Percentiles rank a stretch among this genome's conserved stretches.
These are phyloP conservation scores for Plasmodium gallinaceum DNA, from an alignment of 169 alveolate genomes.

Conservation along the genomic window DNA sequence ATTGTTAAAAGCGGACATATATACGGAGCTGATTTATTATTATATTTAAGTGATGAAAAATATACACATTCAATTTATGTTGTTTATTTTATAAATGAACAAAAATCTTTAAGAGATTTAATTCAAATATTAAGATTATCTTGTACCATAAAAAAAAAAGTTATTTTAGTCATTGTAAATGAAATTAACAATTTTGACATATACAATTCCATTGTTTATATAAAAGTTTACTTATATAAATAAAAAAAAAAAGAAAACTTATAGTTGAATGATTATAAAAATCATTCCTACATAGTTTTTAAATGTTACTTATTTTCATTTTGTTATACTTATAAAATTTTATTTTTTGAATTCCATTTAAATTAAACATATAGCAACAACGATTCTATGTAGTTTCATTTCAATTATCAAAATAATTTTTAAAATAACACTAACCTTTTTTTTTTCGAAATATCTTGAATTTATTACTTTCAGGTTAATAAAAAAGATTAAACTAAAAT, in stretches of 20 bases:
- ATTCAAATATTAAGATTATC: conserved; percentile 47
- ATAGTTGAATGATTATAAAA: no score
- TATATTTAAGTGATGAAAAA: conserved; percentile 37
- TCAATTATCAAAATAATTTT: no score
- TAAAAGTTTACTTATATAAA: conserved; percentile 33
- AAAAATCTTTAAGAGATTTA: conserved; percentile 30
- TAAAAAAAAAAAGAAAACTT: background rate
- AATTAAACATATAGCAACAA: no score
- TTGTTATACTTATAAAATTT: no score
- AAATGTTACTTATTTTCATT: background rate
- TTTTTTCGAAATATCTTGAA: no score
- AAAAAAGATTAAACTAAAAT: no score
- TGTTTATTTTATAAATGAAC: conserved; percentile 34
- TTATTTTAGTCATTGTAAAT: conserved; percentile 20
- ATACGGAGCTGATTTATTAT: conserved; percentile 68
- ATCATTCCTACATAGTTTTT: background rate
- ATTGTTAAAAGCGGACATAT: conserved; percentile 33
- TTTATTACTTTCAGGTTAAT: no score
- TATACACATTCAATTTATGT: conserved; percentile 57
- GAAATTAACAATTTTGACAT: conserved; percentile 3
- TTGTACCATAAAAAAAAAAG: conserved; percentile 47
- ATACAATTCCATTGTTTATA: conserved; percentile 21
- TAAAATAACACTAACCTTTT: no score
- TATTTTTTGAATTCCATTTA: no score
- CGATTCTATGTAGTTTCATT: no score